Base-by-base conservation (phyloP, 2,329 filamentous ascomycete genomes). In the Trichoderma sp. region DNA sequence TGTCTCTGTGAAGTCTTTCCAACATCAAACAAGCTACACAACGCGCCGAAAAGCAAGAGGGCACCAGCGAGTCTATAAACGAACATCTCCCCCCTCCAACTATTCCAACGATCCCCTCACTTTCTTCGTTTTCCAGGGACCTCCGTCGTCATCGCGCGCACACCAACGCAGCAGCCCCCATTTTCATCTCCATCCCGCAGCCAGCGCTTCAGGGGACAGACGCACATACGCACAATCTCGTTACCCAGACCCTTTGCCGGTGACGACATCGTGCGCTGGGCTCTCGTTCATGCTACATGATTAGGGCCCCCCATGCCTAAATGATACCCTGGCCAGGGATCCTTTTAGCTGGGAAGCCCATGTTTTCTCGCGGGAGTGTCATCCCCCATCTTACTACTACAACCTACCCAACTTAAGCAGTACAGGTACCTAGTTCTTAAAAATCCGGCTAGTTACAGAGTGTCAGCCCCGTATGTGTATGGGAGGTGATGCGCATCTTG, bases 211-310 rank as follows among this genome's bases (percentile, higher is more conserved):
- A 66, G 63, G 63, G 53, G 47, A 58, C 63, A 40, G 47, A 52
- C 63, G 52, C 35, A 40, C 33, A 35, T 16, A 57, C 31, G 16
- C 40, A n/a, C 19, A 40, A 40, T 43, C 31, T 52, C 60, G 60
- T 35, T 56, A 52, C 63, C 40, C n/a, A 58, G 21, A 13, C n/a
- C 37, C 63, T 52, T 43, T n/a, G 5, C 53, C 40, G 55, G 63
- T 66, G 63, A 66, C 63, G 63, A 58, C 63, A 66, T 66, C 55
- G 63, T 59, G 63, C 63, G 63, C 63, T 27, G 56, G 24, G 27
- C 49, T 24, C 35, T 31, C 59, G 33, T 43, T 31, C 43, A 35
- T 52, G 43, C 29, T 33, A 43, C 40, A 43, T 43, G 7, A 19
- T 43, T 8, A 19, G 7, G 40, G 7, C 19, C 49, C 47, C 61